Percentiles rank a stretch among this genome's conserved stretches.
Evolutionary conservation across 495 filamentous ascomycete genomes (phyloP).

Genomic region (Margaritispora aquatica): DNA sequence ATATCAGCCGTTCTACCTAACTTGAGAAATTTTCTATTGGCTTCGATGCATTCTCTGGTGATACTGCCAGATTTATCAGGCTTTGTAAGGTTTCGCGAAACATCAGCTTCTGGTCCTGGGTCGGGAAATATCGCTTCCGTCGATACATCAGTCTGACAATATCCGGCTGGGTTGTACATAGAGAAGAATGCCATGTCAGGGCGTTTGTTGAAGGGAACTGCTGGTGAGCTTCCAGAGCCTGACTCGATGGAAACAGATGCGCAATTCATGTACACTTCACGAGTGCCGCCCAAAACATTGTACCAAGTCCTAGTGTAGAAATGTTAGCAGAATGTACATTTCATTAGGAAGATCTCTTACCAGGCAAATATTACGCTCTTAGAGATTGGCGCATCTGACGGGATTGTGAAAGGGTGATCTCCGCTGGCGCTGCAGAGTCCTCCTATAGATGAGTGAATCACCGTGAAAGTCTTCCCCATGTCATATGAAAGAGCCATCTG

Average conservation of each 20-base stretch:
- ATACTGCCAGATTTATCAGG: neutral
- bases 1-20: neutral
- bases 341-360: neutral
- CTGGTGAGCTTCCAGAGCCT: slow-evolving; percentile 23
- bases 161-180: neutral
- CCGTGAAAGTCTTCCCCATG: slow-evolving; percentile 51
- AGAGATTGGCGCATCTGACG: slow-evolving; percentile 50
- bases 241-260: slow-evolving; percentile 48
- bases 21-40: neutral
- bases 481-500: slow-evolving; percentile 61
- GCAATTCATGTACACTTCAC: slow-evolving; percentile 67
- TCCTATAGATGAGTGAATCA: slow-evolving; percentile 61
- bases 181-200: slow-evolving; percentile 35
- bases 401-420: slow-evolving; percentile 57
- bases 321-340: neutral
- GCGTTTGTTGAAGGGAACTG: slow-evolving; percentile 39
- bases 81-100: neutral
- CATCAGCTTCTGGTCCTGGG: slow-evolving; percentile 18
- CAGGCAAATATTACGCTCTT: slow-evolving; percentile 54
- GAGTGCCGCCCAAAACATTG: slow-evolving; percentile 61
- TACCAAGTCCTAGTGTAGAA: slow-evolving; percentile 37
- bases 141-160: slow-evolving; percentile 36
- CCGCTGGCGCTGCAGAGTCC: slow-evolving; percentile 45
- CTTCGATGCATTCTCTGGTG: neutral
- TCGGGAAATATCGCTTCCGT: slow-evolving; percentile 56